Evolutionary conservation across 164 flowering plant genomes (phyloP).

Genomic region (Chimonanthus praecox): DNA sequence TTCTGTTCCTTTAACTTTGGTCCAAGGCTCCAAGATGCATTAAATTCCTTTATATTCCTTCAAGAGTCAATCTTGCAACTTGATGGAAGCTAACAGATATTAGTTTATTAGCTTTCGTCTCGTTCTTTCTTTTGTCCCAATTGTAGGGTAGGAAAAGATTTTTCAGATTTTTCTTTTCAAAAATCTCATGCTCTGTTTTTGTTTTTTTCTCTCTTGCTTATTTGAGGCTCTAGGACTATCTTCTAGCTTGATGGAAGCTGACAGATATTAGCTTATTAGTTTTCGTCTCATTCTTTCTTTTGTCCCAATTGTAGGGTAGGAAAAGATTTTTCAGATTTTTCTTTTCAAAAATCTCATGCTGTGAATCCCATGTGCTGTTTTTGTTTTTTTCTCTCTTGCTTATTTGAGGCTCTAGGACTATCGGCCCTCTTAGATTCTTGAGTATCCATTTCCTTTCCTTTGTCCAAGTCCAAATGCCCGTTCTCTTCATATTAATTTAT

Average conservation of each 20-base stretch:
- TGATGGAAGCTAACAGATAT: not conserved
- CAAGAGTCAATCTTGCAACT: too few species aligned
- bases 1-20: too few species aligned
- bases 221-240: not conserved
- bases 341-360: slow-evolving; percentile 5
- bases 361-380: not conserved
- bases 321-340: not conserved
- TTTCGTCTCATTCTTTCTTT: not conserved
- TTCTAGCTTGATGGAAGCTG: not conserved
- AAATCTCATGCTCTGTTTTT: not conserved
- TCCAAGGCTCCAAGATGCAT: too few species aligned
- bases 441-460: not conserved
- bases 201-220: not conserved
- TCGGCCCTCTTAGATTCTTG: not conserved
- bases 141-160: not conserved
- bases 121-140: not conserved
- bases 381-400: not conserved
- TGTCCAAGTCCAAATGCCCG: not conserved
- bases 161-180: slow-evolving; percentile 6
- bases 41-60: too few species aligned
- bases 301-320: not conserved
- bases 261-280: not conserved
- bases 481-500: too few species aligned
- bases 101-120: not conserved
- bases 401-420: not conserved